Evolutionary conservation across 2,329 filamentous ascomycete species (phyloP).

Genomic region (Talaromyces amestolkiae): DNA sequence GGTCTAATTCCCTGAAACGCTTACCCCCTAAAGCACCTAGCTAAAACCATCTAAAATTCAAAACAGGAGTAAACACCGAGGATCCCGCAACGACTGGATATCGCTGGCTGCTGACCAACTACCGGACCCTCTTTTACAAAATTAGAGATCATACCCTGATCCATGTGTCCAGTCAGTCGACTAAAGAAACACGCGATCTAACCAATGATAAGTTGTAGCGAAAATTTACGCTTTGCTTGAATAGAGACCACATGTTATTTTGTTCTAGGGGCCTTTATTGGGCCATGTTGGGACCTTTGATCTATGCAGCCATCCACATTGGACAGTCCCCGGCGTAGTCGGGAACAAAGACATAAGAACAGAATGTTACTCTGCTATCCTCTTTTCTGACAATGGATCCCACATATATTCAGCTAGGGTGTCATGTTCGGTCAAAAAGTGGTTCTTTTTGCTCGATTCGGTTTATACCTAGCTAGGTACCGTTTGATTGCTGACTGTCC

Average conservation of each 20-base stretch:
- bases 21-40: neutral
- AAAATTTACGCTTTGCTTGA: neutral
- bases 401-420: neutral
- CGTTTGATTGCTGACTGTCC: neutral
- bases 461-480: neutral
- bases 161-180: neutral
- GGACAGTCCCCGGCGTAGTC: neutral
- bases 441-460: neutral
- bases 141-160: neutral
- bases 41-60: neutral
- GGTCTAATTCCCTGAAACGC: slow-evolving; percentile 2
- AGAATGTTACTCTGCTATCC: slow-evolving; percentile 2
- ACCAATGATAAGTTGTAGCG: neutral
- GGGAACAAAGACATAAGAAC: neutral
- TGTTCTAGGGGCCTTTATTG: neutral
- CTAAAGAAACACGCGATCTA: neutral
- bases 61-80: neutral
- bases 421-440: neutral
- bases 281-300: neutral
- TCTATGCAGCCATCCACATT: neutral
- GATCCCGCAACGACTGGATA: neutral
- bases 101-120: neutral
- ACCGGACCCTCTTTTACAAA: neutral
- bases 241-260: neutral
- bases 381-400: neutral